phyloP scores from a whole-genome alignment of 169 alveolate species.

The Plasmodium cynomolgi region DNA sequence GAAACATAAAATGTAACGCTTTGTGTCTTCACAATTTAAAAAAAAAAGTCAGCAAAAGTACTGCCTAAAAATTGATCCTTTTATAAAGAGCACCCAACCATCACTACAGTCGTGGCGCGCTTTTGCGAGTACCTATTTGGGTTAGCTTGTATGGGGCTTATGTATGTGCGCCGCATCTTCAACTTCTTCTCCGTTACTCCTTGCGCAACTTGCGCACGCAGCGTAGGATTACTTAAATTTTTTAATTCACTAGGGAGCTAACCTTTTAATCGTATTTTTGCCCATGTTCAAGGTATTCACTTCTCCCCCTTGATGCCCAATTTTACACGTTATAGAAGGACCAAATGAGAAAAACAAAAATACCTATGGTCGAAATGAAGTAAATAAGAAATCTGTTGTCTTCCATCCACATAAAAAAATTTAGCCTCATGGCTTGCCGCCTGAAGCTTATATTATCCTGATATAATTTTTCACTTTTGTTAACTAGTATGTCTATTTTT shows the following conservation, averaged over 20 bases:
- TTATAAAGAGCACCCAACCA: background rate
- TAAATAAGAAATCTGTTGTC: slow-evolving; percentile 43
- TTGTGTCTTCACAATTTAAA: background rate
- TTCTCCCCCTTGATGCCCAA: background rate
- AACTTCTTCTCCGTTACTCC: background rate
- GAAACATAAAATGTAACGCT: background rate
- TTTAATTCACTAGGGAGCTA: background rate
- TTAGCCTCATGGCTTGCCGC: slow-evolving; percentile 61
- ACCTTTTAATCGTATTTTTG: background rate
- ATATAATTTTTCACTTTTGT: slow-evolving; percentile 62
- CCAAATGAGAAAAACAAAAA: slow-evolving; percentile 59
- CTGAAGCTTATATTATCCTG: slow-evolving; percentile 66
- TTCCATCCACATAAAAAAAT: slow-evolving; percentile 74
- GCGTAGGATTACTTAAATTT: background rate
- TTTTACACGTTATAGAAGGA: slow-evolving; percentile 47
- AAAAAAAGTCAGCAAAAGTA: background rate
- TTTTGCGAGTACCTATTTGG: background rate
- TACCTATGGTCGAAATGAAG: slow-evolving; percentile 46
- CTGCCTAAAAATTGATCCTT: background rate
- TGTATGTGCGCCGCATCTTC: background rate
- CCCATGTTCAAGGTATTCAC: background rate
- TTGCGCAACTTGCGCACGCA: background rate
- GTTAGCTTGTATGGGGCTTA: background rate
- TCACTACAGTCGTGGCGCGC: background rate
- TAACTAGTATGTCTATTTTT: slow-evolving; percentile 65